Base-by-base conservation (phyloP, 2,329 filamentous ascomycete species). In the Claviceps sp. region DNA sequence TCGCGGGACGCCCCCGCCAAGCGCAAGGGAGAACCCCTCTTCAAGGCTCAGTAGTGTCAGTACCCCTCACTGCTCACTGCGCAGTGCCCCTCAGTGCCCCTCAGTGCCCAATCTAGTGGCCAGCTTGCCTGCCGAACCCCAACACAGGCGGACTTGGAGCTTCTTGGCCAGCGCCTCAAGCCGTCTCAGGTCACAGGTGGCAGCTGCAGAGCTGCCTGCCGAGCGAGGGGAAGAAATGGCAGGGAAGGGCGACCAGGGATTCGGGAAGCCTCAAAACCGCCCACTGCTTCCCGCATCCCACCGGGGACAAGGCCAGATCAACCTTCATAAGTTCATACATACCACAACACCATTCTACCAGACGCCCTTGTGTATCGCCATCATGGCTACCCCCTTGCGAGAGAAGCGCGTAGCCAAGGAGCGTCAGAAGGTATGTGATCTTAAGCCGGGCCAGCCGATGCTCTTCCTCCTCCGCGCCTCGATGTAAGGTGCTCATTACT, bases 341-440 rank as follows among this genome's bases (percentile, higher is more conserved):
- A 41, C 37, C 42, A 50, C 42, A 46, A 39, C 41, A 45, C 40
- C 47, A 24, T 34, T 44, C 47, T 5, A 13, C 13, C 44, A 41
- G 39, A 48, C 52, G 24, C 13, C 34, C 37, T 41, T 44, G 34
- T 45, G 40, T 50, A 54, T 54, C 48, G 48, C 48, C 37, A 53
- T 41, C 26, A 64, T 64, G 61, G 61, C 61, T 24, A 58, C 60
- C 19, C 50, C 55, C 37, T 54, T 64, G 56, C 59, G 61, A 47
- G 56, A 58, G 38, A 63, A 60, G 52, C 54, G 61, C 44, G 60
- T 64, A 34, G 56, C 59, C 52, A 64, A 64, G 56, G 61, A 64
- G 52, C 61, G 59, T 13, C 60, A 63, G 52, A 64, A 64, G 59
- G 61, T 61, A 53, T 26, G 48, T 30, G 7, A 19, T 41, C 13